Evolutionary conservation across 2,329 filamentous ascomycete species (phyloP).

Genomic region (Fusarium clavum): DNA sequence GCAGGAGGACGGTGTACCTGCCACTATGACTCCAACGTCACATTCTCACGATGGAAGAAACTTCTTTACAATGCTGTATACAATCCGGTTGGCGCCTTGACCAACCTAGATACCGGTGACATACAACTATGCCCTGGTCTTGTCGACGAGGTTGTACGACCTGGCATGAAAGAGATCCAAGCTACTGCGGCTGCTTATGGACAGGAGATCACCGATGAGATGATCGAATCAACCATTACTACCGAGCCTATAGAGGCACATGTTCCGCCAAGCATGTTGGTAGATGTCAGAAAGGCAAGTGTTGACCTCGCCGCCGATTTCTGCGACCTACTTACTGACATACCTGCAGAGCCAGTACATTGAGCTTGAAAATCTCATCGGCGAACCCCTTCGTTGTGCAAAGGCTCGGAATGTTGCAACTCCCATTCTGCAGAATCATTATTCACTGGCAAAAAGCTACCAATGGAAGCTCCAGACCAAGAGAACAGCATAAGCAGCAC

Average conservation of each 20-base stretch:
- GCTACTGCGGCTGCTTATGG: slow-evolving; percentile 40
- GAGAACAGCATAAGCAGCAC: background rate
- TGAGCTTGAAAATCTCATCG: slow-evolving; percentile 43
- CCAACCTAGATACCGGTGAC: slow-evolving; percentile 39
- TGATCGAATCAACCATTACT: slow-evolving; percentile 38
- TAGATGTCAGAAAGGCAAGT: slow-evolving; percentile 40
- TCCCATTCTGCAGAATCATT: slow-evolving; percentile 35
- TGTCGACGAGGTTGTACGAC: slow-evolving; percentile 38
- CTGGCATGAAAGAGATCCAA: slow-evolving; percentile 43
- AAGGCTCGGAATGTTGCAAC: slow-evolving; percentile 32
- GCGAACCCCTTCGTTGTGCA: slow-evolving; percentile 42
- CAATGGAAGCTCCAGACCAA: slow-evolving; percentile 40
- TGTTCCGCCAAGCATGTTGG: slow-evolving; percentile 42
- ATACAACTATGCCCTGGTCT: slow-evolving; percentile 43
- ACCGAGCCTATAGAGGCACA: slow-evolving; percentile 43
- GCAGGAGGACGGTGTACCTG: slow-evolving; percentile 36
- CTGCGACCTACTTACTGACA: slow-evolving; percentile 7
- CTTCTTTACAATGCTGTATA: slow-evolving; percentile 44
- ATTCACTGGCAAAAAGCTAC: slow-evolving; percentile 36
- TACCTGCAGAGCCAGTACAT: slow-evolving; percentile 40
- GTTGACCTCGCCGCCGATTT: background rate
- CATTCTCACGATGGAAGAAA: slow-evolving; percentile 43
- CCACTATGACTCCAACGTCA: slow-evolving; percentile 38
- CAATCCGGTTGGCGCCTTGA: slow-evolving; percentile 41
- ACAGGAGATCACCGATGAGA: slow-evolving; percentile 37